A percentile compares a stretch with the other conserved stretches of the same genome.
phyloP scores from a whole-genome alignment of 2,329 filamentous ascomycete genomes.

The Ophiosphaerella herpotricha region DNA sequence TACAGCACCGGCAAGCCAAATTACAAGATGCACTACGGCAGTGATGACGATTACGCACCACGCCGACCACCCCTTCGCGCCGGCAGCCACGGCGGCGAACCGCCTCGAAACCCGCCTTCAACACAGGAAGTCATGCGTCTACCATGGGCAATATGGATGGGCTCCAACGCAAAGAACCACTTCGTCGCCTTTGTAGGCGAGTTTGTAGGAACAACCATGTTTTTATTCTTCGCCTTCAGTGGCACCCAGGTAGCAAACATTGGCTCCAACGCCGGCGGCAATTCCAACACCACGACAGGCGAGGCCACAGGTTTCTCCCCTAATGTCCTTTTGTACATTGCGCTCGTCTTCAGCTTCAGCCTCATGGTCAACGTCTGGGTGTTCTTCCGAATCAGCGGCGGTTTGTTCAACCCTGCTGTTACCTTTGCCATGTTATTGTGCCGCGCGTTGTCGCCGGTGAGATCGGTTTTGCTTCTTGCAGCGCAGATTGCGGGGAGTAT shows the following conservation, averaged over 20 bases:
- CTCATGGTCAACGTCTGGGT: slow-evolving; percentile 49
- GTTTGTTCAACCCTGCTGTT: slow-evolving; percentile 37
- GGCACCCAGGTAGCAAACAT: slow-evolving; percentile 55
- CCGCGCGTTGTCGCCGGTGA: slow-evolving; percentile 49
- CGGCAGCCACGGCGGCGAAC: slow-evolving; percentile 15
- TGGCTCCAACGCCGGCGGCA: slow-evolving; percentile 47
- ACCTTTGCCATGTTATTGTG: slow-evolving; percentile 44
- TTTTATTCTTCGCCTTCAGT: slow-evolving; percentile 52
- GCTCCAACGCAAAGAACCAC: slow-evolving; percentile 43
- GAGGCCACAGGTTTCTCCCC: slow-evolving; percentile 53
- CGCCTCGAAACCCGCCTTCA: slow-evolving; percentile 23
- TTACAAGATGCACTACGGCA: slow-evolving; percentile 29
- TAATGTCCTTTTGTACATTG: slow-evolving; percentile 47
- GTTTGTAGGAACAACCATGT: slow-evolving; percentile 52
- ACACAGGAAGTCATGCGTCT: slow-evolving; percentile 46
- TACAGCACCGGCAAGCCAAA: slow-evolving; percentile 30
- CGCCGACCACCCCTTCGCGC: slow-evolving; percentile 14
- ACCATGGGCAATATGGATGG: slow-evolving; percentile 45
- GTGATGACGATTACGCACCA: slow-evolving; percentile 19
- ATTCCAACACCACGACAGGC: slow-evolving; percentile 48
- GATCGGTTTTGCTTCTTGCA: slow-evolving; percentile 50
- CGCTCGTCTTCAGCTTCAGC: slow-evolving; percentile 43
- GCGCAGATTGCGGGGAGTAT: slow-evolving; percentile 53
- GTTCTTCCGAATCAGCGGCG: slow-evolving; percentile 45
- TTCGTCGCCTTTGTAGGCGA: slow-evolving; percentile 55